These are phyloP conservation scores for Lactuca sativa DNA, from an alignment of 129 eudicot genomes.

Conservation along the genomic window DNA sequence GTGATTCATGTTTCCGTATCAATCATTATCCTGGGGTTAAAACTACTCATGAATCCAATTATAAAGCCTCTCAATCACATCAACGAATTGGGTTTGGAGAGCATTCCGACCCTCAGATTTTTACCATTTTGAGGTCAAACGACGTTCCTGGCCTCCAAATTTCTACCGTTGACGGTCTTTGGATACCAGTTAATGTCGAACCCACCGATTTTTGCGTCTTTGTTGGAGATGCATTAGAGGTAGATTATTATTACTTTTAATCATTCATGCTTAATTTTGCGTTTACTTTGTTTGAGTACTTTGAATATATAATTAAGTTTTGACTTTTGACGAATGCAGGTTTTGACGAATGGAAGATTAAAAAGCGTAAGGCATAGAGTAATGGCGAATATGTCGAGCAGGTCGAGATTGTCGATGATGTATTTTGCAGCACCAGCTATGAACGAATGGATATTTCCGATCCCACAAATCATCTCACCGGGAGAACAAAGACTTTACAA, in stretches of 20 bases:
- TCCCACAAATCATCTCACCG: conserved; percentile 43
- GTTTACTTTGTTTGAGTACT: no score
- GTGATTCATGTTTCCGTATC: conserved; percentile 72
- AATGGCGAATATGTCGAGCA: conserved; percentile 47
- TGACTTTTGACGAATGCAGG: conserved; percentile 36
- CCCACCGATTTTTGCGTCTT: conserved; percentile 66
- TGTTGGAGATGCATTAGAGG: conserved; percentile 88
- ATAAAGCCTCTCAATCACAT: not conserved
- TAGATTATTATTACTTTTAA: conserved; percentile 7
- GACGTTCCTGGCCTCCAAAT: conserved; percentile 85
- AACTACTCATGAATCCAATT: conserved; percentile 3
- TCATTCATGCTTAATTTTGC: no score
- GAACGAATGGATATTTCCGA: conserved; percentile 52
- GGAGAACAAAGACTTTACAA: conserved; percentile 44
- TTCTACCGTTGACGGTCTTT: conserved; percentile 55
- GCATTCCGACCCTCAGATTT: conserved; percentile 95
- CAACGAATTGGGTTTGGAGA: conserved; percentile 88
- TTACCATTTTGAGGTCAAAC: conserved; percentile 83
- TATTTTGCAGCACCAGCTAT: conserved; percentile 84
- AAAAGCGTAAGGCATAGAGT: conserved; percentile 81
- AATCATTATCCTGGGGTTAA: conserved; percentile 68
- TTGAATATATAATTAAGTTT: not conserved
- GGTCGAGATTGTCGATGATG: conserved; percentile 69
- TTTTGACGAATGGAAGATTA: conserved; percentile 80
- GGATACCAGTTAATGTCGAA: conserved; percentile 71